Evolutionary conservation across 2,329 filamentous ascomycete species (phyloP), one percentile per base, ranked within the genome.

Genomic region (Aspergillus ibericus): DNA sequence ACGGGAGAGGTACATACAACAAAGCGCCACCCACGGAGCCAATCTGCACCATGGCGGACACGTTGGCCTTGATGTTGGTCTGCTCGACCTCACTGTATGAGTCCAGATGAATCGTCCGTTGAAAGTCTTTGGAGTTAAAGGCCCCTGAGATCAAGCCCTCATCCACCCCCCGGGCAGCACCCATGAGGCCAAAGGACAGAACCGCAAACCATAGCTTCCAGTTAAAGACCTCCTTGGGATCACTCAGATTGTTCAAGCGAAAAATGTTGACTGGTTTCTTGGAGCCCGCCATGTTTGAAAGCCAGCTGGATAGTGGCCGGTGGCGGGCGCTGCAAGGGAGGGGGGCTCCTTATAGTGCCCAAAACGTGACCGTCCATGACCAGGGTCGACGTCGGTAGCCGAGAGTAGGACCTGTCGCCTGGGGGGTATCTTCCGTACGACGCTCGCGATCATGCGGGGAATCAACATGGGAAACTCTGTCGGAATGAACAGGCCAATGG

Each of bases 1-100:
- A 16, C 1, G 18, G 27, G 40, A 12, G 4, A 36, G 15, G 18
- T 13, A 70, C 77, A 62, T 68, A 81, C 78, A 88, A 81, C 32
- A 91, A 79, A 29, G 89, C 88, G 44, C 90, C 90, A 4, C 80
- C 86, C 29, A 93, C 88, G 18, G 85, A 89, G 18, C 90, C 90
- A 67, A 92, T 85, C 74, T 92, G 90, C 0, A 93, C 90, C 90
- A 93, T 93, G 50, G 88, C 84, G 85, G 38, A 92, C 88, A 93
- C 88, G 72, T 93, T 93, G 65, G 83, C 86, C 75, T 89, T 86
- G 76, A 88, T 87, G 71, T 90, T 86, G 60, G 88, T 86, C 69
- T 83, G 78, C 48, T 84, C 80, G 4, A 81, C 77, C 0, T 74
- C 66, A 47, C 74, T 78, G 67, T 87, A 86, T 1, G 79, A 77